Evolutionary conservation across 1,284 basidiomycete species (phyloP), one percentile per base, ranked within the genome.

Genomic region (Ceratobasidium sp.): DNA sequence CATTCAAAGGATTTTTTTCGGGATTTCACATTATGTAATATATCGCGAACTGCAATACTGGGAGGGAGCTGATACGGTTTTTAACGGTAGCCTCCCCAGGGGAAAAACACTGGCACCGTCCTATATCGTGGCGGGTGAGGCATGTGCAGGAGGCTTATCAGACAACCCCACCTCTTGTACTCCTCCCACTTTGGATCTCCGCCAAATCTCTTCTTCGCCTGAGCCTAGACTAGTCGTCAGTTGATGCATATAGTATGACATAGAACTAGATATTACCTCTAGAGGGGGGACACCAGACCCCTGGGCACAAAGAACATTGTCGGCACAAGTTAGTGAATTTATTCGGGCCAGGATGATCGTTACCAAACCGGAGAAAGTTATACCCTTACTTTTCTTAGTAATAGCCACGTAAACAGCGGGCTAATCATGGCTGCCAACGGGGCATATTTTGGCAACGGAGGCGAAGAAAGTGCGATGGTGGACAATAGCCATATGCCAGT

Each of bases 211-310:
- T 87, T 85, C 75, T 91, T 82, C 0, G 82, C 86, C 3, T 81
- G 77, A 69, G 78, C 78, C 78, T 79, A 70, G 62, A 56, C 49
- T 56, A 50, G 30, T 23, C 67, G 25, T 49, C 13, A 46, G 56
- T 64, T 60, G 50, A 36, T 62, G 27, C 52, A 33, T 33, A 16
- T 23, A 30, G 27, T 30, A 19, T 21, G 19, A 23, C 11, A 25
- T 70, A 50, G 58, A 70, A 41, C 27, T 27, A 66, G 11, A 54
- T 36, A 5, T 68, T 71, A 79, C 78, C 77, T 92, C 90, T 27
- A 91, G 81, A 23, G 85, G 83, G 1, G 90, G 89, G 14, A 91
- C 84, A 25, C 89, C 89, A 16, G 85, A 86, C 13, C 83, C 78
- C 83, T 85, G 13, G 2, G 72, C 66, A 60, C 74, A 9, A 53